Percentiles rank a stretch among this genome's conserved stretches.
Evolutionary conservation across 129 eudicot species (phyloP).

Genomic region (Deinandra increscens): DNA sequence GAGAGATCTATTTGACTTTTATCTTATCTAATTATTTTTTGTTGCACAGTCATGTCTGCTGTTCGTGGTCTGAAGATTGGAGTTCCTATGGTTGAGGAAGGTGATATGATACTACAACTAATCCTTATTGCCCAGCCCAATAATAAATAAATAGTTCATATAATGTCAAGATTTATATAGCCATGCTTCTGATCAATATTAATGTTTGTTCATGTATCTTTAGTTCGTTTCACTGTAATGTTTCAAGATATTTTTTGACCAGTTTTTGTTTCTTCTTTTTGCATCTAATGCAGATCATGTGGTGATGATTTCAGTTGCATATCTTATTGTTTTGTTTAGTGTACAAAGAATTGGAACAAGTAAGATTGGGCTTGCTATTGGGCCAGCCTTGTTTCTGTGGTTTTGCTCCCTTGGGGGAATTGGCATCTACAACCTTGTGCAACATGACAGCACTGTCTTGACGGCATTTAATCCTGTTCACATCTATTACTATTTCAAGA

Average conservation of each 20-base stretch:
- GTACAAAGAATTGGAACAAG: conserved; percentile 90
- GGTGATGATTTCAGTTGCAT: conserved; percentile 88
- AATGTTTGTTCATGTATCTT: not conserved
- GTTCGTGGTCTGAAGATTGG: conserved; percentile 84
- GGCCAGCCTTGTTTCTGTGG: conserved; percentile 90
- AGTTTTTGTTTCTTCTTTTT: conserved; percentile 27
- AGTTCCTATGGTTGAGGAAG: conserved; percentile 56
- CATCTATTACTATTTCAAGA: conserved; percentile 83
- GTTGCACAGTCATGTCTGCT: conserved; percentile 78
- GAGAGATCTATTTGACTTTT: conserved; percentile 11
- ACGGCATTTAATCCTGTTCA: conserved; percentile 88
- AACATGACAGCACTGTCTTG: conserved; percentile 69
- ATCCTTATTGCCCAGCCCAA: conserved; percentile 12
- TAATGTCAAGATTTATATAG: not conserved
- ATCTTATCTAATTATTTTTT: conserved; percentile 10
- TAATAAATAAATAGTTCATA: not conserved
- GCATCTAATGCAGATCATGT: conserved; percentile 65
- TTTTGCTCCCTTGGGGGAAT: conserved; percentile 86
- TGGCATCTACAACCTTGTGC: conserved; percentile 87
- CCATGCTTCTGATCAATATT: conserved; percentile 8
- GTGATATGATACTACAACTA: conserved; percentile 40
- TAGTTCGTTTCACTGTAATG: not conserved
- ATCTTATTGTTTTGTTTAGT: conserved; percentile 81
- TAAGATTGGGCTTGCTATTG: conserved; percentile 87
- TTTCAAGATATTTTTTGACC: conserved; percentile 21